phyloP scores from a whole-genome alignment of 768 basidiomycete species.

The Termitomyces sp. region DNA sequence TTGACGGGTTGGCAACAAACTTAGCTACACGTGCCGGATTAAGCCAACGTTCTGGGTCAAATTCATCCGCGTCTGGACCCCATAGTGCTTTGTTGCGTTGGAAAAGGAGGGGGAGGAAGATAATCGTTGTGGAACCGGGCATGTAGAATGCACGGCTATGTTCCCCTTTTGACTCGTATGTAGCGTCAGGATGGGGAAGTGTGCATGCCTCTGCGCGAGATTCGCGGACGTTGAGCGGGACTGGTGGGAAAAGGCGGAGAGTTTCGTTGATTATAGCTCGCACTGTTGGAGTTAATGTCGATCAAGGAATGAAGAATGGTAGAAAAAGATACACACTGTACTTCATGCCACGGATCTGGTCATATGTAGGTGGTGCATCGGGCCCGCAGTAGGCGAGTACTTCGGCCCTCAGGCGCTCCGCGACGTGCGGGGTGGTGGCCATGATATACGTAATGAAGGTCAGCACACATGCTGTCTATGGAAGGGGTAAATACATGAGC shows the following conservation, averaged over 20 bases:
- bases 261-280: slow-evolving; percentile 79
- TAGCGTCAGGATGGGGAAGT: slow-evolving; percentile 49
- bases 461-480: slow-evolving; percentile 63
- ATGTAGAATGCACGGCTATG: slow-evolving; percentile 50
- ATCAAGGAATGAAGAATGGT: not conserved
- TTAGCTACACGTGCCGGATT: slow-evolving; percentile 48
- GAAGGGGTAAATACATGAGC: not conserved
- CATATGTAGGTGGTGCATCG: slow-evolving; percentile 47
- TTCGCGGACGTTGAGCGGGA: slow-evolving; percentile 70
- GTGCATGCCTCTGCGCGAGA: slow-evolving; percentile 44
- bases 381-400: slow-evolving; percentile 54
- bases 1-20: slow-evolving; percentile 58
- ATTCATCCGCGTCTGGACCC: slow-evolving; percentile 76
- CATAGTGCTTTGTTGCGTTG: slow-evolving; percentile 68
- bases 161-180: slow-evolving; percentile 30
- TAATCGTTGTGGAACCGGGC: slow-evolving; percentile 53
- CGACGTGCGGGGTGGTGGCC: slow-evolving; percentile 59
- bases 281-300: slow-evolving; percentile 35
- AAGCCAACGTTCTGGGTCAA: slow-evolving; percentile 78
- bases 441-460: slow-evolving; percentile 72
- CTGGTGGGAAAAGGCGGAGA: slow-evolving; percentile 74
- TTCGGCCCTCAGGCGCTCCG: slow-evolving; percentile 53
- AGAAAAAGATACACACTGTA: slow-evolving; percentile 45
- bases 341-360: slow-evolving; percentile 55
- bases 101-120: slow-evolving; percentile 58